Evolutionary conservation across 2,329 filamentous ascomycete species (phyloP), one percentile per base, ranked within the genome.

Genomic region (Elsinoe perseae): DNA sequence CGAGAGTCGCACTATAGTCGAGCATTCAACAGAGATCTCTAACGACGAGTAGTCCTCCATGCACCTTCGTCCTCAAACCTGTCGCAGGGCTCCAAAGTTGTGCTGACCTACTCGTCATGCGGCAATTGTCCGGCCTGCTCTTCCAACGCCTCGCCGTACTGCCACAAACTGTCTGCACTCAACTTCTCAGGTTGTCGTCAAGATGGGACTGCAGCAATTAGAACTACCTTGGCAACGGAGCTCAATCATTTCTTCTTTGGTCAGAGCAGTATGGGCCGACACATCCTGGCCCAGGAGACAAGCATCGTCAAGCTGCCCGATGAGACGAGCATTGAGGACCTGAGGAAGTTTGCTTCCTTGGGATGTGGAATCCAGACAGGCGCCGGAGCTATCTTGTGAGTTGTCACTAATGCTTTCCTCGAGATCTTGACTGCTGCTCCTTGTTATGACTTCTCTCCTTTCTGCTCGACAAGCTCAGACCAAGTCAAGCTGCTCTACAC

Each of bases 281-380:
- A 61, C 25, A 62, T 59, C 21, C 36, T 65, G 12, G 61, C 62
- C 6, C 62, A 64, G 32, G 61, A 64, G 46, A 60, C 58, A 21
- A 61, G 58, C 6, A 57, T 64, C 3, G 52, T 64, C 5, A 61
- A 62, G 10, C 62, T 56, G 0, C 62, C 59, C 18, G 52, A 54
- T 21, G 56, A 64, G 21, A 59, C 62, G 14, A 56, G 59, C 46
- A 56, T 61, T 18, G 62, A 65, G 20, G 64, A 64, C 25, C 34
- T 64, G 57, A 61, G 62, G 38, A 30, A 61, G 18, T 63, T 65
- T 56, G 61, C 63, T 3, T 58, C 63, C 1, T 38, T 64, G 3
- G 64, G 64, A 32, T 66, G 64, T 53, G 64, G 64, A 3, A 57
- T 66, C 4, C 64, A 65, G 56, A 66, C 63, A 16, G 64, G 64